These are phyloP conservation scores for Eucalyptus sp. DNA, from an alignment of 345 rosid species.

Conservation along the genomic window DNA sequence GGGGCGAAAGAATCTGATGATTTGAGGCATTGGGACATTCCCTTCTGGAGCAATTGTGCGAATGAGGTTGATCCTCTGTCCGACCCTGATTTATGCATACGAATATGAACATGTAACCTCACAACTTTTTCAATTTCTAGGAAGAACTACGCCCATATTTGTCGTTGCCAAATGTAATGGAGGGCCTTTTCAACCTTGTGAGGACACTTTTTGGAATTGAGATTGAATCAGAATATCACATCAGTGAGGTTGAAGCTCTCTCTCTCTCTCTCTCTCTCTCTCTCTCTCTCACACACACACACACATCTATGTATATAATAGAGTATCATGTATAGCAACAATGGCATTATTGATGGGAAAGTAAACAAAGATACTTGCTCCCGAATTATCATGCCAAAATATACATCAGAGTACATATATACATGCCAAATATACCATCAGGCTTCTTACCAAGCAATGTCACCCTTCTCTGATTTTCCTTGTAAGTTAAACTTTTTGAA, in stretches of 20 bases:
- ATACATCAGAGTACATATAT: not conserved
- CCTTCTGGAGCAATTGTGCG: slow-evolving; percentile 83
- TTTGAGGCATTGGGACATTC: slow-evolving; percentile 70
- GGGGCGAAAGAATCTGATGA: slow-evolving; percentile 61
- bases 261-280: not conserved
- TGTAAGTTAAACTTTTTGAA: not conserved
- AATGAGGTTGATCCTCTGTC: slow-evolving; percentile 32
- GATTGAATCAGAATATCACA: too few relatives aligned
- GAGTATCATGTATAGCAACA: not conserved
- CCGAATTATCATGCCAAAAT: not conserved
- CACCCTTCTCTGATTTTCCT: not conserved
- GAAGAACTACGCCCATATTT: too few relatives aligned
- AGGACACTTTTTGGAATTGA: too few relatives aligned
- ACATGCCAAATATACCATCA: not conserved
- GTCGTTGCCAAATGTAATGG: too few relatives aligned
- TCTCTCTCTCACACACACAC: not conserved
- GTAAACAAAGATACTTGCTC: not conserved
- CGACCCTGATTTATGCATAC: not conserved
- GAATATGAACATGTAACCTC: too few relatives aligned
- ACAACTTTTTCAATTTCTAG: too few relatives aligned
- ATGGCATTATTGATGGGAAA: not conserved
- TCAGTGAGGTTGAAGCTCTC: not conserved
- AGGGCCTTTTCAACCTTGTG: too few relatives aligned
- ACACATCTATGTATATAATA: too few relatives aligned
- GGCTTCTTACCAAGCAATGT: not conserved